Percentiles rank a stretch among this genome's conserved stretches.
Conservation (phyloP, 73 alveolate species). For the Tetrahymena thermophila region DNA sequence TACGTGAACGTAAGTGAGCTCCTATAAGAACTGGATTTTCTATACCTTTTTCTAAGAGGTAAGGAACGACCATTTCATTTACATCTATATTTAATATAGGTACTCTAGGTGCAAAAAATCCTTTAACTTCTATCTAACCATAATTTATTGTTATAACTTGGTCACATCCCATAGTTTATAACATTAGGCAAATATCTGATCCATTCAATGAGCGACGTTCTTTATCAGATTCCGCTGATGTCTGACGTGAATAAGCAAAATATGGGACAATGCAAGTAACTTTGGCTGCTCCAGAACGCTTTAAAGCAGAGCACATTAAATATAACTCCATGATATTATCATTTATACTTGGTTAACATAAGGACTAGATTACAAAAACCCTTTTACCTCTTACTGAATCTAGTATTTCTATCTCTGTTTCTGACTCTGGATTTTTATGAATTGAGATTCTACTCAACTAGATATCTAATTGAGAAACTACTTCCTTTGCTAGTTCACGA, state of each 20-base stretch:
- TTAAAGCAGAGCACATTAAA: background rate
- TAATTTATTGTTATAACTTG: background rate
- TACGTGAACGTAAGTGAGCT: background rate
- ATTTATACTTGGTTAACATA: background rate
- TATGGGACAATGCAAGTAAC: background rate
- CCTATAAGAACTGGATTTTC: background rate
- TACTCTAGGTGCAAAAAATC: background rate
- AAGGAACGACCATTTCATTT: background rate
- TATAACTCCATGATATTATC: background rate
- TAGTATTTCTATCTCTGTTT: background rate
- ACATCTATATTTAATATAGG: background rate
- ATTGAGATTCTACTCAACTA: background rate
- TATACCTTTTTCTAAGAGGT: background rate
- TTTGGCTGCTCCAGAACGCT: background rate
- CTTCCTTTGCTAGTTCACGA: background rate
- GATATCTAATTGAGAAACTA: background rate
- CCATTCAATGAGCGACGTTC: background rate
- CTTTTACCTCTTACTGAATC: background rate
- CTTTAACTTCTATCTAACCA: background rate
- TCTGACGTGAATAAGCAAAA: background rate
- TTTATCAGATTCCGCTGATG: background rate
- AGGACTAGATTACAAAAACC: background rate
- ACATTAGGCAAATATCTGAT: background rate
- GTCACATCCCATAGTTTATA: background rate
- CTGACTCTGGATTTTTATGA: background rate